Conservation (phyloP, 2,329 filamentous ascomycete species). For the Bipolaris cookei region DNA sequence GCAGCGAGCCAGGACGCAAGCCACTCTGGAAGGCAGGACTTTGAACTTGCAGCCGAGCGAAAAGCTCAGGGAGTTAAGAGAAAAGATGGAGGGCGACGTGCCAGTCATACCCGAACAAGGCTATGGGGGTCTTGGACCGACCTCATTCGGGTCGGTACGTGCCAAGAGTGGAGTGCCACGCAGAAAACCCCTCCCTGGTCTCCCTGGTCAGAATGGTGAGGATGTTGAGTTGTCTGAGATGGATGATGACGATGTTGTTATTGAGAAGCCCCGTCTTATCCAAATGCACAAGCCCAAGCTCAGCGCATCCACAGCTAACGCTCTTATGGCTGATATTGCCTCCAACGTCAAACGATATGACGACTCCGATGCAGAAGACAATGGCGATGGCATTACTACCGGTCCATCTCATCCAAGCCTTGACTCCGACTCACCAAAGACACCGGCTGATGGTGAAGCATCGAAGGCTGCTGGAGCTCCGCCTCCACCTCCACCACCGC, state of each 20-base stretch:
- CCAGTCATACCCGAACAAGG: conserved; percentile 54
- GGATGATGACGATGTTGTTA: conserved; percentile 64
- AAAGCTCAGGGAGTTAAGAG: conserved; percentile 85
- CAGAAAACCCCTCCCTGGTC: conserved; percentile 48
- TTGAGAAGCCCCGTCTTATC: conserved; percentile 80
- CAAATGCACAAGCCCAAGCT: conserved; percentile 77
- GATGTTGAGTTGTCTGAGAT: conserved; percentile 43
- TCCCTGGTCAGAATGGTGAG: conserved; percentile 45
- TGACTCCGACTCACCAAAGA: conserved; percentile 72
- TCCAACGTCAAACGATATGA: conserved; percentile 76
- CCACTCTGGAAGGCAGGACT: conserved; percentile 91
- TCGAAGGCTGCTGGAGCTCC: conserved; percentile 52
- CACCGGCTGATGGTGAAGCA: conserved; percentile 64
- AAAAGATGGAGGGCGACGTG: conserved; percentile 81
- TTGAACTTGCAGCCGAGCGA: conserved; percentile 89
- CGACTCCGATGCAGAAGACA: conserved; percentile 74
- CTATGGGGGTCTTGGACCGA: conserved; percentile 67
- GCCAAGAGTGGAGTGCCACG: conserved; percentile 50
- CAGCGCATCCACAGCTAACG: conserved; percentile 66
- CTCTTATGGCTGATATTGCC: conserved; percentile 73
- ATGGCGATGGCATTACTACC: conserved; percentile 73
- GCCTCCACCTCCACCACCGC: conserved; percentile 55
- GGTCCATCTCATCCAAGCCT: conserved; percentile 77
- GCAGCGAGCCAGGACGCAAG: conserved; percentile 96
- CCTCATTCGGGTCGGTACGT: conserved; percentile 64